phyloP scores from a whole-genome alignment of 2,329 filamentous ascomycete species.

The Aspergillus luchuensis region DNA sequence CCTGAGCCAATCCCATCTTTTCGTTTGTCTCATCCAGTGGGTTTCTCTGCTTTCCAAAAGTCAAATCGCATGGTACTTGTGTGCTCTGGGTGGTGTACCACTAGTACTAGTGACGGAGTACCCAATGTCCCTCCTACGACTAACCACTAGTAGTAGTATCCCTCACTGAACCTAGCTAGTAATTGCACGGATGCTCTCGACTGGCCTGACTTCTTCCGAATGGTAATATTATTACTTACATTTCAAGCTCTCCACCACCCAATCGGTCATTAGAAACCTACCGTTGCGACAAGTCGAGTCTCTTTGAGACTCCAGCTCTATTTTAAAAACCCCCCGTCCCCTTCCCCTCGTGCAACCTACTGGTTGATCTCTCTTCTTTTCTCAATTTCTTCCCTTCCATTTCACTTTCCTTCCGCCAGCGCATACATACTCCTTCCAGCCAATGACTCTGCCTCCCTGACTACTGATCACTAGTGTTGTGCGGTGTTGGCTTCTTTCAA shows the following conservation, averaged over 20 bases:
- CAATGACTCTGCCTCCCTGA: not conserved
- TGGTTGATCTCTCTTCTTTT: slow-evolving; percentile 11
- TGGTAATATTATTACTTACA: not conserved
- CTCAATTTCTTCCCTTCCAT: slow-evolving; percentile 4
- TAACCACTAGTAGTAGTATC: not conserved
- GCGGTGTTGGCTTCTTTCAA: not conserved
- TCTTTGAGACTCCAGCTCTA: slow-evolving; percentile 5
- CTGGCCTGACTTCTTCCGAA: not conserved
- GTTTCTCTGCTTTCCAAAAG: not conserved
- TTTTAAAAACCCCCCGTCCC: slow-evolving; percentile 20
- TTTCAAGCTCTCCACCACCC: not conserved
- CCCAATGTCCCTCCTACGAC: not conserved
- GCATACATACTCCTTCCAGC: not conserved
- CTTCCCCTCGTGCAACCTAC: slow-evolving; percentile 17
- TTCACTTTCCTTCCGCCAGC: not conserved
- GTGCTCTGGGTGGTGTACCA: not conserved
- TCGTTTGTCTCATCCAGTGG: not conserved
- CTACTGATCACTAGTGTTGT: not conserved
- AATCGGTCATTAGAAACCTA: not conserved
- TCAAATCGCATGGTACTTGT: not conserved
- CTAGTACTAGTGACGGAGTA: not conserved
- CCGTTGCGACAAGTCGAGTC: not conserved
- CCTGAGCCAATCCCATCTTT: not conserved
- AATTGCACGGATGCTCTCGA: not conserved
- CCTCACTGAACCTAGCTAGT: not conserved